Base-by-base conservation (phyloP, 2,329 filamentous ascomycete genomes). In the Diaporthe batatas region DNA sequence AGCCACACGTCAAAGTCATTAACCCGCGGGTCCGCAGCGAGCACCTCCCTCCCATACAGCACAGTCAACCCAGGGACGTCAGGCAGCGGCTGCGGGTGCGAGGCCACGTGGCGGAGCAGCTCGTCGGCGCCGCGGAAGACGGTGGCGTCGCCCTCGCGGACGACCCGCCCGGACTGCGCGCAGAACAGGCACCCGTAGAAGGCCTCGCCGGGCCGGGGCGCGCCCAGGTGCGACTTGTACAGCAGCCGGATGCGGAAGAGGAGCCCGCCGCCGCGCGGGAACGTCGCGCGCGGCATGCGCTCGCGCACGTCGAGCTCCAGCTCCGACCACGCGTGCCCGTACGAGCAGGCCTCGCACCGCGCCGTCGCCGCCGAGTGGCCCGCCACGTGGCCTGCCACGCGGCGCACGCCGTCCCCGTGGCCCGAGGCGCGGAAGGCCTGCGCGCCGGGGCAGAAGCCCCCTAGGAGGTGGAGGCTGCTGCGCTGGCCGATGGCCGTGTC, bases 171-270 rank as follows among this genome's bases (percentile, higher is more conserved):
- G 3, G 77, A 70, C 29, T 82, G 79, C 6, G 80, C 79, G 72
- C 83, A 85, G 74, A 83, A 85, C 1, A 85, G 75, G 74, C 84
- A 84, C 6, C 79, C 83, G 71, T 83, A 84, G 58, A 80, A 76
- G 67, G 79, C 78, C 34, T 82, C 79, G 44, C 78, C 76, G 44
- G 81, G 76, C 21, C 77, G 76, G 6, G 73, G 76, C 16, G 78
- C 79, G n/a, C 77, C 71, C 3, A 85, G 73, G 70, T 86, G 84
- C 18, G 82, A 84, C 70, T 86, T 86, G 77, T 82, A 84, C 14
- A 85, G 79, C 34, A 86, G 80, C 0, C 84, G 81, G 18, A 83
- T 78, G 6, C 84, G 83, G 75, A 83, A 85, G 1, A 79, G 76
- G 6, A 83, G 77, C 3, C 82, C 82, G 0, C 51, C 58, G 7